A percentile compares a stretch with the other conserved stretches of the same genome.
These are phyloP conservation scores for Pisolithus marmoratus DNA, from an alignment of 768 basidiomycete species.

Conservation along the genomic window DNA sequence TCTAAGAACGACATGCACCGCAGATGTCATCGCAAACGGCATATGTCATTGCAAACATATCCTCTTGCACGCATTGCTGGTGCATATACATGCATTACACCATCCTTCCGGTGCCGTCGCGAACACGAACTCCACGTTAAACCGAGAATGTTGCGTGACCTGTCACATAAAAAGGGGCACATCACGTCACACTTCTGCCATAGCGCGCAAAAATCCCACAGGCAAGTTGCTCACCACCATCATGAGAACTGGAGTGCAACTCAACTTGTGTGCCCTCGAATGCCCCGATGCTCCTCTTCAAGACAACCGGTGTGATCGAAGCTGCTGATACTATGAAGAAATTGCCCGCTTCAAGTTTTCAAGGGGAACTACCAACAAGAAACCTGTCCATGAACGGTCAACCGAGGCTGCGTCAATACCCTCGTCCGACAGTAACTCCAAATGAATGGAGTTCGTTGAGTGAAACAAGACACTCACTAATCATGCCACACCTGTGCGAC, in stretches of 20 bases:
- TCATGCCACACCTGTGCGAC: neutral
- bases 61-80: neutral
- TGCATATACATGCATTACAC: neutral
- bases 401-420: neutral
- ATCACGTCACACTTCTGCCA: slow-evolving; percentile 3
- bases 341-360: neutral
- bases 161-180: slow-evolving; percentile 7
- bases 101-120: neutral
- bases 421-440: neutral
- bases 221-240: slow-evolving; percentile 8
- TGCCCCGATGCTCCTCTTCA: neutral
- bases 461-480: slow-evolving; percentile 12
- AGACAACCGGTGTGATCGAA: slow-evolving; percentile 6
- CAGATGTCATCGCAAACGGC: too few relatives aligned
- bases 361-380: neutral
- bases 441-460: neutral
- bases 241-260: slow-evolving; percentile 5
- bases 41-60: too few relatives aligned
- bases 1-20: too few relatives aligned
- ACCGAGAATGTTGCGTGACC: neutral
- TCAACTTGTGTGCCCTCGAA: slow-evolving; percentile 9
- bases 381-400: neutral
- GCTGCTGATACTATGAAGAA: neutral
- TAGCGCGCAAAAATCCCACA: neutral
- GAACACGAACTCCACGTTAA: neutral